Evolutionary conservation across 2,329 filamentous ascomycete genomes (phyloP).

Genomic region (Paraphoma sp.): DNA sequence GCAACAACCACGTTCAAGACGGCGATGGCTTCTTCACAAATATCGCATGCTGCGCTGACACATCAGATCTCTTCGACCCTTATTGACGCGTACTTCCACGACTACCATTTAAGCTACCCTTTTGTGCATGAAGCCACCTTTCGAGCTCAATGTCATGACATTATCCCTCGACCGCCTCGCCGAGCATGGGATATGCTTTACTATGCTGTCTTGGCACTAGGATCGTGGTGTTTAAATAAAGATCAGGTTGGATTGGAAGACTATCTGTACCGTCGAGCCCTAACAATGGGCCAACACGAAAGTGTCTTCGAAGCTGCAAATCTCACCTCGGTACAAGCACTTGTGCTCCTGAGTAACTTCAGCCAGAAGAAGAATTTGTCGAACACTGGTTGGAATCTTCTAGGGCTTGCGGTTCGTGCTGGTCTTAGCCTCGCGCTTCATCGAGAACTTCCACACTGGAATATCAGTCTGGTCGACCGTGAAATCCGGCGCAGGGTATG

Average conservation of each 20-base stretch:
- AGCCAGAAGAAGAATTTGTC: slow-evolving; percentile 32
- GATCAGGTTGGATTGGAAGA: slow-evolving; percentile 31
- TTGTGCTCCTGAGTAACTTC: slow-evolving; percentile 31
- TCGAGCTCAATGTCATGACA: slow-evolving; percentile 33
- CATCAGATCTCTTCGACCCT: slow-evolving; percentile 27
- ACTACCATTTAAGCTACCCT: slow-evolving; percentile 31
- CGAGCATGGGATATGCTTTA: slow-evolving; percentile 35
- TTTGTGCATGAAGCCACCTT: slow-evolving; percentile 36
- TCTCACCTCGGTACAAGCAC: slow-evolving; percentile 30
- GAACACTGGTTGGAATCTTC: slow-evolving; percentile 34
- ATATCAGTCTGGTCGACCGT: slow-evolving; percentile 32
- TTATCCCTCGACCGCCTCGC: slow-evolving; percentile 28
- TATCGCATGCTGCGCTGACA: slow-evolving; percentile 29
- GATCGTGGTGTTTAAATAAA: slow-evolving; percentile 30
- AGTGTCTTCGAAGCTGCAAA: slow-evolving; percentile 33
- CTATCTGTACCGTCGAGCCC: slow-evolving; percentile 30
- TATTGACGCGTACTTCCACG: slow-evolving; percentile 32
- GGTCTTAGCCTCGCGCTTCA: slow-evolving; percentile 33
- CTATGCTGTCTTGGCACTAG: slow-evolving; percentile 28
- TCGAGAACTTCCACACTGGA: slow-evolving; percentile 35
- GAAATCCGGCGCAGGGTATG: slow-evolving; percentile 31
- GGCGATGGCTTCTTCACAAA: slow-evolving; percentile 25
- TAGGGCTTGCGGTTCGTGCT: slow-evolving; percentile 32
- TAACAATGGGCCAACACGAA: slow-evolving; percentile 32
- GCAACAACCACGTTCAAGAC: slow-evolving; percentile 20